Evolutionary conservation across 331 rosid genomes (phyloP).

Genomic region (Rosa hybrid): DNA sequence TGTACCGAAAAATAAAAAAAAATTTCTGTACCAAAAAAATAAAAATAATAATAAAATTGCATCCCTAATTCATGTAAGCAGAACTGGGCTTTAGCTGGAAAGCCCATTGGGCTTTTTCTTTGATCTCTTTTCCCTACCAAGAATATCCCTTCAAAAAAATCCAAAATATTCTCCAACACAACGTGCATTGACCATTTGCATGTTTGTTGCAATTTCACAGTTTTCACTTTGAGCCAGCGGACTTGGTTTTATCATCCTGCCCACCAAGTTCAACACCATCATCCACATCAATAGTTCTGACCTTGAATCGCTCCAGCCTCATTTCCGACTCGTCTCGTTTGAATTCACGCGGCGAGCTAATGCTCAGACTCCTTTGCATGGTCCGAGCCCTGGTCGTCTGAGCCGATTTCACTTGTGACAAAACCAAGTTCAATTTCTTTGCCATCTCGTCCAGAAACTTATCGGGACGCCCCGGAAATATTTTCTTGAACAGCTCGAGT

Average conservation of each 20-base stretch:
- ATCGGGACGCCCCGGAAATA: slow-evolving; percentile 17
- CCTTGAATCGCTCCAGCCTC: slow-evolving; percentile 36
- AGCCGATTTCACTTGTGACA: slow-evolving; percentile 15
- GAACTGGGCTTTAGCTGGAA: background rate
- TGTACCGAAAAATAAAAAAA: no score
- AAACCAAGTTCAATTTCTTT: slow-evolving; percentile 1
- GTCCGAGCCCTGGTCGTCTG: background rate
- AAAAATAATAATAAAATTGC: background rate
- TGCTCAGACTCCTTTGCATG: slow-evolving; percentile 37
- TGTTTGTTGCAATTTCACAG: no score
- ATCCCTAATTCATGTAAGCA: background rate
- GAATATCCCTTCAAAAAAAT: no score
- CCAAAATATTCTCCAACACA: background rate
- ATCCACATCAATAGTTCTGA: slow-evolving; percentile 15
- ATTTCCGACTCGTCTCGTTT: background rate
- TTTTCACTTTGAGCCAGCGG: slow-evolving; percentile 12
- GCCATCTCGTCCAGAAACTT: slow-evolving; percentile 19
- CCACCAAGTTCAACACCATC: slow-evolving; percentile 13
- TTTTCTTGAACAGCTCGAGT: slow-evolving; percentile 24
- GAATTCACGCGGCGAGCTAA: slow-evolving; percentile 20
- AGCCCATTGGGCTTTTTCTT: background rate
- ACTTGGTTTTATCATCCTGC: slow-evolving; percentile 1
- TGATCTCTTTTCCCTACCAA: background rate
- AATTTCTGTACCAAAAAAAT: no score
- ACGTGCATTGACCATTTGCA: background rate